Evolutionary conservation across 768 basidiomycete genomes (phyloP), one percentile per base, ranked within the genome.

Genomic region (Coprinopsis strossmayeri): DNA sequence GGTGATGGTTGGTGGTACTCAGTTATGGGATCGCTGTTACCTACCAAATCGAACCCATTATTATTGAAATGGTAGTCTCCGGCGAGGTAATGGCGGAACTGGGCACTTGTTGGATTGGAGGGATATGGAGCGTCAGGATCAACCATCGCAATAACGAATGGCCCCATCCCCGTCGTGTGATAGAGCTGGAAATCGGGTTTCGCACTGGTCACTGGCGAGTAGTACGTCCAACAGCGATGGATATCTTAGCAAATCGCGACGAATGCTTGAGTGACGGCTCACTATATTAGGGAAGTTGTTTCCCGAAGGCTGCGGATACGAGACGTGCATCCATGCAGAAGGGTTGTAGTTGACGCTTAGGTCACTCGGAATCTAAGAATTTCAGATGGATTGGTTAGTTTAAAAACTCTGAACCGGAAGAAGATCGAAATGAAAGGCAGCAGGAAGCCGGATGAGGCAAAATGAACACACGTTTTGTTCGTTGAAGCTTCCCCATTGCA

Each of bases 121-220:
- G 73, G 73, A 7, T 71, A 72, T 13, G 73, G 73, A 11, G 70
- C 72, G 55, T 76, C 74, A 2, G 71, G 74, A 45, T 75, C 74
- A 1, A 74, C 68, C 3, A 64, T 53, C 2, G 68, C 68, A 12
- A 76, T 51, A 12, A 76, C 69, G 56, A 73, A 74, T 0, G 73
- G 71, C 1, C 71, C 73, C 1, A 24, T 47, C 15, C 54, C 3
- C 18, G n/a, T 27, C 34, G 43, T 5, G 64, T 66, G 17, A 57
- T 45, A 26, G 68, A 58, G 43, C 55, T 54, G 57, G 70, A 73
- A 3, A 54, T 55, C 7, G 2, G 69, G 69, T 2, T 67, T 69
- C 2, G 63, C 65, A 0, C 61, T 69, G n/a, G 72, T 73, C 12
- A 61, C 72, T 73, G 40, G 9, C n/a, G 34, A 3, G 7, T 32